phyloP scores from a whole-genome alignment of 2,329 filamentous ascomycete species.

The Westerdykella ornata region DNA sequence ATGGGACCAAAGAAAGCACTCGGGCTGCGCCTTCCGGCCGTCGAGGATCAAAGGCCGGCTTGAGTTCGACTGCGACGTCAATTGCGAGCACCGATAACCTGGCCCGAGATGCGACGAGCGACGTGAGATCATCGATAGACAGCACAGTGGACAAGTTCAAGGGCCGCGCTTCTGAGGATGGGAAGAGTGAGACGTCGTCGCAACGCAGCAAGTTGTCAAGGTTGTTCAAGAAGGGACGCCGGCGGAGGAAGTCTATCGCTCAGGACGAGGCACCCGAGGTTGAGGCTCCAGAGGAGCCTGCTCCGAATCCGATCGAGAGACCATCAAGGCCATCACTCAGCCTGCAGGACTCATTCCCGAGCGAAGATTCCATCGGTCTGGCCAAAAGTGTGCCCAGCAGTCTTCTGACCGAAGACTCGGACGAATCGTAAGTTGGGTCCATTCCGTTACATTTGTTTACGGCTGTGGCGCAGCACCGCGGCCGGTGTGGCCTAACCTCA shows the following conservation, averaged over 20 bases:
- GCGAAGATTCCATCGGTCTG: conserved; percentile 39
- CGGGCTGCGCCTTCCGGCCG: too few species aligned
- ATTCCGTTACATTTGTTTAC: not conserved
- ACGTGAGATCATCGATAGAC: conserved; percentile 31
- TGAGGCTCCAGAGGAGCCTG: conserved; percentile 19
- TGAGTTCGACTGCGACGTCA: conserved; percentile 26
- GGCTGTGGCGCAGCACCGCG: not conserved
- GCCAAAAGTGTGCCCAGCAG: conserved; percentile 44
- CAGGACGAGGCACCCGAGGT: conserved; percentile 22
- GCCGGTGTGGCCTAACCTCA: not conserved
- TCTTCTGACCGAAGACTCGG: conserved; percentile 47
- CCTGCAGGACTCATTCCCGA: conserved; percentile 18
- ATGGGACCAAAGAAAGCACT: too few species aligned
- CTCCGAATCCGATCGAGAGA: conserved; percentile 12
- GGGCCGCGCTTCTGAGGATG: conserved; percentile 35
- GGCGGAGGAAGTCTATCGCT: conserved; percentile 26
- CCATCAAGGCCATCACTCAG: conserved; percentile 7
- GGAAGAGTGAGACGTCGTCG: conserved; percentile 36
- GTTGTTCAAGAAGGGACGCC: conserved; percentile 45
- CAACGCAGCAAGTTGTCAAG: conserved; percentile 46
- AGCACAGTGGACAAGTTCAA: conserved; percentile 37
- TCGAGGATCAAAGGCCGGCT: conserved; percentile 18
- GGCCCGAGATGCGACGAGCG: conserved; percentile 12
- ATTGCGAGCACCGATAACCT: conserved; percentile 27
- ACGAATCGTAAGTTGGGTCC: conserved; percentile 44